Evolutionary conservation across 2,329 filamentous ascomycete species (phyloP).

Genomic region (Apiospora malaysiana): DNA sequence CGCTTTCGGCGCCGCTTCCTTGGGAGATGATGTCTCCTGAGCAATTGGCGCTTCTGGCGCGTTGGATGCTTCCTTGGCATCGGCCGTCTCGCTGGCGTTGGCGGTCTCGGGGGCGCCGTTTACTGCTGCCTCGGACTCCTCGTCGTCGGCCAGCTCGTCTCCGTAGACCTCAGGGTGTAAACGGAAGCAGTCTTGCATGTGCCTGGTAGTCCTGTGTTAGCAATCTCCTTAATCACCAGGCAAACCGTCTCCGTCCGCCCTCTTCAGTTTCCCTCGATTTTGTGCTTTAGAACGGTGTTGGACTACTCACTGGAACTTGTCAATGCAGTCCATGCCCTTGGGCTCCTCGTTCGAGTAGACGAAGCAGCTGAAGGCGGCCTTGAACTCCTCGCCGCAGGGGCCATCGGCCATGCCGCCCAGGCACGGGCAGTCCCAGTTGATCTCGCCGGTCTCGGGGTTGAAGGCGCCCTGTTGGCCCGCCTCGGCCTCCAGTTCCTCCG

Average conservation of each 20-base stretch:
- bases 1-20: background rate
- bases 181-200: conserved; percentile 97
- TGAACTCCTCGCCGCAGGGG: conserved; percentile 95
- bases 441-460: conserved; percentile 98
- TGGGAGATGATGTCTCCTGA: background rate
- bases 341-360: conserved; percentile 94
- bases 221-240: background rate
- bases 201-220: conserved; percentile 56
- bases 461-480: conserved; percentile 89
- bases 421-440: conserved; percentile 99
- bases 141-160: conserved; percentile 57
- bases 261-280: background rate
- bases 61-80: background rate
- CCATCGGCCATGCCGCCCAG: conserved; percentile 96
- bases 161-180: conserved; percentile 93
- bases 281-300: background rate
- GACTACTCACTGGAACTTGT: conserved; percentile 85
- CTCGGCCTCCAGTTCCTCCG: conserved; percentile 74
- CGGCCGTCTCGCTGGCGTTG: conserved; percentile 22
- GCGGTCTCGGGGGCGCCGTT: conserved; percentile 22
- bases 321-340: conserved; percentile 97
- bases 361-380: conserved; percentile 95
- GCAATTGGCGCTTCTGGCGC: background rate
- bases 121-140: conserved; percentile 9
- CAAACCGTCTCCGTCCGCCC: background rate